Base-by-base conservation (phyloP, 164 flowering plant genomes). In the Liquidambar formosana region DNA sequence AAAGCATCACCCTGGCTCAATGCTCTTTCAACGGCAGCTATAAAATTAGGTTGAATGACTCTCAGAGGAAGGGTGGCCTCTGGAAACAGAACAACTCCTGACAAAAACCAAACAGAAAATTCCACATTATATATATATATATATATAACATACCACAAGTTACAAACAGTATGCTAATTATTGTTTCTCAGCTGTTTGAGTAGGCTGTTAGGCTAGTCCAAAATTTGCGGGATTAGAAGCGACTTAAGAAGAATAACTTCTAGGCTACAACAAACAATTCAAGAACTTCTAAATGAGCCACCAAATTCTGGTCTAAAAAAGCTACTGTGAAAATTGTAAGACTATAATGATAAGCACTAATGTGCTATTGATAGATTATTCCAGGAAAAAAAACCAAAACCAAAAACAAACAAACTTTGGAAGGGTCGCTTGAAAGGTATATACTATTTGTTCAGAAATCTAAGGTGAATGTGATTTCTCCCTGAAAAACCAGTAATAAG, bases 41-140 rank as follows among this genome's bases (percentile, higher is more conserved):
- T 74, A 71, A 82, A 89, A 72, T 80, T 83, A 9, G 89, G 77
- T 70, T 88, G 85, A 77, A 87, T 66, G 46, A 91, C 91, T 80
- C 94, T 84, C 43, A 95, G 77, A 48, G 96, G 97, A 78, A 95
- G 96, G 22, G 86, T 90, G 44, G 97, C 94, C 78, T 80, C 95
- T 4, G 99, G 99, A 59, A 95, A 93, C 61, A 95, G 68, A 65
- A 95, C 98, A 70, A 87, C 93, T 38, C 99, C 99, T 95, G 82
- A 63, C 2, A 61, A 38, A 52, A 43, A 49, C 14, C 23, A 51
- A 56, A 43, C 10, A 56, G 41, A 67, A 33, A 33, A 66, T n/a
- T n/a, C n/a, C n/a, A n/a, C n/a, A n/a, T n/a, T n/a, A n/a, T n/a
- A n/a, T n/a, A n/a, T n/a, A n/a, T n/a, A n/a, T n/a, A n/a, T n/a